Percentiles rank a stretch among this genome's conserved stretches.
These are phyloP conservation scores for Amylostereum areolatum DNA, from an alignment of 1,284 basidiomycete species.

Conservation along the genomic window DNA sequence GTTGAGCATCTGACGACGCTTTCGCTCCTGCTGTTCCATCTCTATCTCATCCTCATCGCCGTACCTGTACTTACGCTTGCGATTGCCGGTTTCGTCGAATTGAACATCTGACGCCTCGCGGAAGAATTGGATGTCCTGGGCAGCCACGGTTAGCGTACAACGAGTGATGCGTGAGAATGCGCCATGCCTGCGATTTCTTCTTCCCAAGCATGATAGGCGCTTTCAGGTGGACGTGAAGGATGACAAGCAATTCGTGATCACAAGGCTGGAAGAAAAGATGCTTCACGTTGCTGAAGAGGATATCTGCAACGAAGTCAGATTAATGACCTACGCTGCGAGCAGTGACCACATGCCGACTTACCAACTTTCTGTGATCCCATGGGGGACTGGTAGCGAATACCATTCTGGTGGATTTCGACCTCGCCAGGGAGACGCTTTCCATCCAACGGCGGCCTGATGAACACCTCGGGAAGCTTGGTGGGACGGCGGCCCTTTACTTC, in stretches of 20 bases:
- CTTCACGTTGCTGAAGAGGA: conserved; percentile 97
- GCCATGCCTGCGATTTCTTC: conserved; percentile 86
- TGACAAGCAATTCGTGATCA: conserved; percentile 92
- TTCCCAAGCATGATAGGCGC: conserved; percentile 99
- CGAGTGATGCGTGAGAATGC: background rate
- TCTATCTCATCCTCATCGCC: conserved; percentile 99
- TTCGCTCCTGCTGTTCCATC: conserved; percentile 96
- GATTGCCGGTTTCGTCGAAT: conserved; percentile 98
- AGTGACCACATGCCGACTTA: conserved; percentile 34
- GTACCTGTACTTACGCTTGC: conserved; percentile 94
- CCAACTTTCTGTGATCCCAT: conserved; percentile 88
- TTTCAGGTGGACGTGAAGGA: conserved; percentile 92
- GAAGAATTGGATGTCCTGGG: conserved; percentile 94
- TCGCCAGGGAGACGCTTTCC: conserved; percentile 92
- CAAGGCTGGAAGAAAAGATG: conserved; percentile 99
- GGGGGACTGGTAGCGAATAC: conserved; percentile 88
- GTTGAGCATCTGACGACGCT: conserved; percentile 85
- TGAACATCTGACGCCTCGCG: conserved; percentile 97
- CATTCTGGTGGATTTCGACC: conserved; percentile 97
- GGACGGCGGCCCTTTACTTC: conserved; percentile 86
- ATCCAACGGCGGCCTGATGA: conserved; percentile 89
- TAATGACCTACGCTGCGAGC: background rate
- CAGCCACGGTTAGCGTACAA: conserved; percentile 4
- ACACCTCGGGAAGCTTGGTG: conserved; percentile 84
- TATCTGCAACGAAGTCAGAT: conserved; percentile 44